These are phyloP conservation scores for Ochromonas danica DNA, from an alignment of 108 stramenopile genomes.

Conservation along the genomic window DNA sequence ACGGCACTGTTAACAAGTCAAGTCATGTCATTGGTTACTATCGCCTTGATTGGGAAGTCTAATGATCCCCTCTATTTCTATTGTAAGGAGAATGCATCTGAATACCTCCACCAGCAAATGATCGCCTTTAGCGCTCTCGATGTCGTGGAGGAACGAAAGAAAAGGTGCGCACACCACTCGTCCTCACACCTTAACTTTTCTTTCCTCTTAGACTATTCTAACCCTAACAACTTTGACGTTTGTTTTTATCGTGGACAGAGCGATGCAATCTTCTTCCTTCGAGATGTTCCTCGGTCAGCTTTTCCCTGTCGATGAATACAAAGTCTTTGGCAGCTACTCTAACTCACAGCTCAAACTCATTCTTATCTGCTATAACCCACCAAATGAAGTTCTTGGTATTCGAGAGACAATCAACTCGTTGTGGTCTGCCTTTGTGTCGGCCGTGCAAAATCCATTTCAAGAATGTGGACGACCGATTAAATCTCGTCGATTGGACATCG, in stretches of 20 bases:
- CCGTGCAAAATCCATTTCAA: conserved; percentile 26
- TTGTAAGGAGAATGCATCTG: neutral
- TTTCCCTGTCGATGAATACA: conserved; percentile 3
- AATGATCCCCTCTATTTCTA: conserved; percentile 27
- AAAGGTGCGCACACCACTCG: neutral
- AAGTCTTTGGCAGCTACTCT: neutral
- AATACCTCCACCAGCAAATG: conserved; percentile 23
- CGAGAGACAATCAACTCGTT: neutral
- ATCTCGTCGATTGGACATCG: neutral
- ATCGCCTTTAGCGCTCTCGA: neutral
- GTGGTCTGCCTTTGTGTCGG: neutral
- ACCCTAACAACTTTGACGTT: neutral
- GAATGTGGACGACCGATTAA: neutral
- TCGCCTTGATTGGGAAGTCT: conserved; percentile 1
- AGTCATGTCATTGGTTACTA: neutral
- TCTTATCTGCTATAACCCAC: neutral
- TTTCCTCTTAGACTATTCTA: neutral
- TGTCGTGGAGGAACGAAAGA: conserved; percentile 16
- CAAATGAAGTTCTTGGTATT: neutral
- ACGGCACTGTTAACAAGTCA: no score
- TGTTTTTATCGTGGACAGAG: neutral
- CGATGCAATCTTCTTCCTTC: neutral
- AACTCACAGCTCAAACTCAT: neutral
- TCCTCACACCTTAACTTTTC: neutral
- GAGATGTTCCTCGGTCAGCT: conserved; percentile 11